Percentiles rank a stretch among this genome's conserved stretches.
These are phyloP conservation scores for Syzygium grande DNA, from an alignment of 345 rosid genomes.

Conservation along the genomic window DNA sequence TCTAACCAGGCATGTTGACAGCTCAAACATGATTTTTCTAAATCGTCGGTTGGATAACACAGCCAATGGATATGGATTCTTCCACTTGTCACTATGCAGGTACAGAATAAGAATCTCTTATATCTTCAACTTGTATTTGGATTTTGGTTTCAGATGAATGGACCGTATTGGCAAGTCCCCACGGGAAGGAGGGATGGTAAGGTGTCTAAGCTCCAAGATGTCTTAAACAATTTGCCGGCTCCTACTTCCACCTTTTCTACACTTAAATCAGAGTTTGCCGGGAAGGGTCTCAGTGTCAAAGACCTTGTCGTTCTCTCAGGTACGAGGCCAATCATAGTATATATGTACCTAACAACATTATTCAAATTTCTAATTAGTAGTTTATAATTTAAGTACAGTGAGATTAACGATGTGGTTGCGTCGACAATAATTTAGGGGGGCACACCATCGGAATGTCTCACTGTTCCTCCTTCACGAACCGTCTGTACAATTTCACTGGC, in stretches of 20 bases:
- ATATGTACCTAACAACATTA: neutral
- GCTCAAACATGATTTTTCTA: neutral
- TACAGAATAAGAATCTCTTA: neutral
- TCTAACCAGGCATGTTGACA: accelerated
- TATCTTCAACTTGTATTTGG: neutral
- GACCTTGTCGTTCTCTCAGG: constrained; percentile 61
- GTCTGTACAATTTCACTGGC: constrained; percentile 72
- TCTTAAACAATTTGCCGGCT: constrained; percentile 15
- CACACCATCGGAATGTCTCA: constrained; percentile 66
- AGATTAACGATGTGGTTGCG: neutral
- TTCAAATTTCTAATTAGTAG: no score
- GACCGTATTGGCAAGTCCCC: constrained; percentile 38
- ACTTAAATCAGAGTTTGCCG: constrained; percentile 17
- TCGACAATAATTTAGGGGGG: constrained; percentile 19
- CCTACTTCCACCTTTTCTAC: constrained; percentile 27
- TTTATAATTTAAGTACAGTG: neutral
- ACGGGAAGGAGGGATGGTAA: constrained; percentile 65
- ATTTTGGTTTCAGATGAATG: constrained; percentile 24
- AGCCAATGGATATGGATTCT: neutral
- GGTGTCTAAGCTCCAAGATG: constrained; percentile 23
- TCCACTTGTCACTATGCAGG: neutral
- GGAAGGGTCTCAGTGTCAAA: constrained; percentile 33
- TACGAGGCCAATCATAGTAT: neutral
- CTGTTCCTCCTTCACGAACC: constrained; percentile 32
- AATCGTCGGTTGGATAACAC: neutral